Evolutionary conservation across 106 monocot genomes (phyloP), one percentile per base, ranked within the genome.

Genomic region (Acanthochlamys bracteata): DNA sequence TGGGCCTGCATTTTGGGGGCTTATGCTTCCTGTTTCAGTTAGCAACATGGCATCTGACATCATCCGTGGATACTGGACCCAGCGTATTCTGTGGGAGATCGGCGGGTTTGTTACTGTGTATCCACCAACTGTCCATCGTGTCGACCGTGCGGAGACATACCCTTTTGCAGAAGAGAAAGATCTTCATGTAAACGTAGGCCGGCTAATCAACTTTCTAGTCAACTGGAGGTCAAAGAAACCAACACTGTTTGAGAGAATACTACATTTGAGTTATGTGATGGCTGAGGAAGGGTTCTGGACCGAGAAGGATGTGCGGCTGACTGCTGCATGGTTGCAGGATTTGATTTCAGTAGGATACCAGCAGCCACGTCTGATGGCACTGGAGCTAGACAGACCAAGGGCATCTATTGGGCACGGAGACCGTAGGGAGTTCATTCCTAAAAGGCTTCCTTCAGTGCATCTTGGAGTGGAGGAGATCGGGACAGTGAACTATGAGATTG

Each of bases 141-240:
- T 72, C 40, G 96, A 96, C 56, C 68, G 77, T 70, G 68, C 68
- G 0, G 64, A 76, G 68, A 59, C 78, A 0, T 91, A 91, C 61
- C 85, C 87, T 14, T 96, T 91, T 39, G 61, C 91, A 2, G 96
- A 96, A 52, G 96, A 96, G 84, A 96, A 91, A 71, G 96, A 96
- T 43, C 86, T 96, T 26, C 95, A 90, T 78, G 80, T 90, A 7
- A 96, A 96, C 68, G 95, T 96, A 24, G 87, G 87, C 26, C 68
- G 87, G n/a, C 45, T 96, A 69, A 83, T 88, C 49, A 80, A 90
- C 39, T 96, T 96, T 73, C 75, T 96, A 65, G 46, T 82, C 9
- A 62, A 64, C 6, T 96, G 95, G 95, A 77, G 90, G 39, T 88
- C 95, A 0, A 90, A 80, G 19, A 87, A 88, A 70, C 69, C 20